phyloP scores from a whole-genome alignment of 2,329 filamentous ascomycete species.

The Aspergillus sergii region DNA sequence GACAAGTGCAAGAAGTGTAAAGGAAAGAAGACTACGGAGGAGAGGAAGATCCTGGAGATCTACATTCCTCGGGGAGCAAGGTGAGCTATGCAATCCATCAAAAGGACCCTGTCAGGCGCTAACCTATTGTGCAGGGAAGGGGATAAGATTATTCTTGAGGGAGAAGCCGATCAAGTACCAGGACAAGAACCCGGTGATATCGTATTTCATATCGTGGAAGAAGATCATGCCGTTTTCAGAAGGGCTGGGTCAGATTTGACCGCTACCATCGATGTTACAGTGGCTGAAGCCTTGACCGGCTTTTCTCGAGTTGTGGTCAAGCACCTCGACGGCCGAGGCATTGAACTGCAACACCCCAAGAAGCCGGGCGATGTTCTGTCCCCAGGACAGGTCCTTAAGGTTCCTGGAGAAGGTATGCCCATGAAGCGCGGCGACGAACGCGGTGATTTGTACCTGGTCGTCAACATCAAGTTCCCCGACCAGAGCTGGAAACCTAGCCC shows the following conservation, averaged over 20 bases:
- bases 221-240: conserved; percentile 77
- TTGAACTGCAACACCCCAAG: conserved; percentile 75
- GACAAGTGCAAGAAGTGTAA: conserved; percentile 99
- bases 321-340: conserved; percentile 90
- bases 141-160: conserved; percentile 85
- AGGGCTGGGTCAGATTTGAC: conserved; percentile 83
- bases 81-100: conserved; percentile 36
- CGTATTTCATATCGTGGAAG: conserved; percentile 82
- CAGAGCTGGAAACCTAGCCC: conserved; percentile 79
- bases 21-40: conserved; percentile 80
- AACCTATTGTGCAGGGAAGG: conserved; percentile 58
- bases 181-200: conserved; percentile 91
- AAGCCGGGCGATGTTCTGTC: conserved; percentile 77
- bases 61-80: conserved; percentile 88
- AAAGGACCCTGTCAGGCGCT: neutral
- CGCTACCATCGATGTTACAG: conserved; percentile 76
- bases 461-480: conserved; percentile 86
- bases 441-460: conserved; percentile 84
- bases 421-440: conserved; percentile 79
- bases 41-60: conserved; percentile 92
- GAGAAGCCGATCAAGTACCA: conserved; percentile 90
- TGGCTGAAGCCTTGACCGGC: conserved; percentile 82
- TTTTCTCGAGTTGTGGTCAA: conserved; percentile 89
- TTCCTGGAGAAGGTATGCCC: conserved; percentile 92
- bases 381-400: conserved; percentile 82